Conservation (phyloP, 2,329 filamentous ascomycete genomes). For the Beauveria caledonica region DNA sequence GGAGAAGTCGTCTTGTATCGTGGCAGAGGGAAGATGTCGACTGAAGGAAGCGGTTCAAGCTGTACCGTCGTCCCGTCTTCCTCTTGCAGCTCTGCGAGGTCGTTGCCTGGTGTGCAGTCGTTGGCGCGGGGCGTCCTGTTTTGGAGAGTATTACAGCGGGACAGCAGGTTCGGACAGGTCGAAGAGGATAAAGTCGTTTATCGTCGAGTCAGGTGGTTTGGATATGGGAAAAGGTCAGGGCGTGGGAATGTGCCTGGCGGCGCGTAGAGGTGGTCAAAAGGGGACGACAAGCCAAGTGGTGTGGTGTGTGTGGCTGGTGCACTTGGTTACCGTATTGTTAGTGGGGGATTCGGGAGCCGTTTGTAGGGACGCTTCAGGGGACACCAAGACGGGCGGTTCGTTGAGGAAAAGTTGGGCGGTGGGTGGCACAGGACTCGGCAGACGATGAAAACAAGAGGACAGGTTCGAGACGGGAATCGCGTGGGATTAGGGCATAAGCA, state of each 20-base stretch:
- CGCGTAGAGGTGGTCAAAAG: conserved; percentile 2
- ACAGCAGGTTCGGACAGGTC: neutral
- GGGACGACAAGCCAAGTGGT: conserved; percentile 1
- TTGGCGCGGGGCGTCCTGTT: neutral
- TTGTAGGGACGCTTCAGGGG: neutral
- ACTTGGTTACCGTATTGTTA: neutral
- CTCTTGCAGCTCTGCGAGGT: neutral
- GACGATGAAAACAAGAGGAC: neutral
- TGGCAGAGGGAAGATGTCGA: conserved; percentile 2
- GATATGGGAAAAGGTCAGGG: neutral
- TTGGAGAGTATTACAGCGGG: neutral
- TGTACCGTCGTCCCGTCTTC: neutral
- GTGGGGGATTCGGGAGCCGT: neutral
- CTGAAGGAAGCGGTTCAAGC: neutral
- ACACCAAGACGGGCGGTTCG: neutral
- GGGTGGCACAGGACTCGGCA: neutral
- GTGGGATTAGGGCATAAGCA: neutral
- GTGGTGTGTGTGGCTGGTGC: conserved; percentile 9
- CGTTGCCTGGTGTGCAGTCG: neutral
- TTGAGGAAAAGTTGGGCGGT: neutral
- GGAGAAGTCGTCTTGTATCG: conserved; percentile 8
- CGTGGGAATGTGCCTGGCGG: conserved; percentile 1
- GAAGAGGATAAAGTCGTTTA: neutral
- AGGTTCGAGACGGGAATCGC: neutral
- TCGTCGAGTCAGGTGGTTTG: conserved; percentile 2